Evolutionary conservation across 164 flowering plant species (phyloP).

Genomic region (Akebia trifoliata): DNA sequence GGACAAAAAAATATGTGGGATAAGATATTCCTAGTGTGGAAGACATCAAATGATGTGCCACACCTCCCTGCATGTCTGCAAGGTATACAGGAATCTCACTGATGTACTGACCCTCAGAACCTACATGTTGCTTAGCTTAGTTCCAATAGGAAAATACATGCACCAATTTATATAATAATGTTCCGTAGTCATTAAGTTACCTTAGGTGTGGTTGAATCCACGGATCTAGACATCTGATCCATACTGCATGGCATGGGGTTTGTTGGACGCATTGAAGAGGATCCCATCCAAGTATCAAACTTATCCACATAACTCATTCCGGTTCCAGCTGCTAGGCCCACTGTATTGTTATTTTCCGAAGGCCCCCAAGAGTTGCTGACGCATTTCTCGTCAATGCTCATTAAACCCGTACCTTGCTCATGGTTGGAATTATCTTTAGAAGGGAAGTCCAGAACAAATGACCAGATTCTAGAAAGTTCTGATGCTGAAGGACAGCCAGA

Average conservation of each 20-base stretch:
- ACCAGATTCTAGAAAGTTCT: conserved; percentile 74
- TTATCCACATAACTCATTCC: conserved; percentile 24
- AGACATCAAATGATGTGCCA: conserved; percentile 12
- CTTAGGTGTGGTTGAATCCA: conserved; percentile 35
- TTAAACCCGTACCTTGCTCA: conserved; percentile 59
- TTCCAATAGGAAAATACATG: conserved; percentile 1
- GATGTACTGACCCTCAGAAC: conserved; percentile 5
- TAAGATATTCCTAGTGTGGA: conserved; percentile 8
- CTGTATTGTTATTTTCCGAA: conserved; percentile 23
- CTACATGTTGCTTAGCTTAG: not conserved
- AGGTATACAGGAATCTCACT: not conserved
- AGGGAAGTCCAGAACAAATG: conserved; percentile 52
- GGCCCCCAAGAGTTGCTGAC: conserved; percentile 23
- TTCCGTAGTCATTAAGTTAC: conserved; percentile 27
- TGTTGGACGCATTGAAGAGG: conserved; percentile 36
- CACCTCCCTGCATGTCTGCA: conserved; percentile 9
- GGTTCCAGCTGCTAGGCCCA: conserved; percentile 20
- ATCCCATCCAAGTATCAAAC: conserved; percentile 36
- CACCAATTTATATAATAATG: conserved; percentile 10
- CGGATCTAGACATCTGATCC: conserved; percentile 30
- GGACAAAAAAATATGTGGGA: conserved; percentile 1
- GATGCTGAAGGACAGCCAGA: conserved; percentile 91
- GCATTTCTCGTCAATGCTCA: conserved; percentile 56
- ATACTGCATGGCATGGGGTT: conserved; percentile 21
- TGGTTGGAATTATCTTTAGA: conserved; percentile 42